Evolutionary conservation across 805 yeast genomes (phyloP).

Genomic region (Saturnispora hagleri): DNA sequence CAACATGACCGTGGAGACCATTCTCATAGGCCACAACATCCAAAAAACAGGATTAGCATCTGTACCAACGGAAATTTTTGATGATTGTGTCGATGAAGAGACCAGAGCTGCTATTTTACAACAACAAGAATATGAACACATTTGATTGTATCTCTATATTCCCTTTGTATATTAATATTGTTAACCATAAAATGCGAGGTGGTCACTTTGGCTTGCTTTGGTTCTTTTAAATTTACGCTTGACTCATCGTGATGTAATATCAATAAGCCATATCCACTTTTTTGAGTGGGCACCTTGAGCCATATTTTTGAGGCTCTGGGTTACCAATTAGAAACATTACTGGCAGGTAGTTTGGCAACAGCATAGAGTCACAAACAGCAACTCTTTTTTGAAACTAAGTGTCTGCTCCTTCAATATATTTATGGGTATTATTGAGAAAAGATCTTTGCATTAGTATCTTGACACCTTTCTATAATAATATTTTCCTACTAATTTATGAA

Average conservation of each 20-base stretch:
- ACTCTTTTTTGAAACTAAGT: not conserved
- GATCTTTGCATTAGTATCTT: not conserved
- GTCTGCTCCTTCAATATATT: not conserved
- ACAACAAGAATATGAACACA: conserved; percentile 48
- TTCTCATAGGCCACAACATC: conserved; percentile 27
- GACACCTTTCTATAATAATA: not conserved
- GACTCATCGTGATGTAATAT: not conserved
- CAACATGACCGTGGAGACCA: conserved; percentile 37
- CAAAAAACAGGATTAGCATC: conserved; percentile 57
- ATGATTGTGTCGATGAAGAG: conserved; percentile 48
- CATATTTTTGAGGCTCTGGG: not conserved
- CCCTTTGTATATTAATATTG: not conserved
- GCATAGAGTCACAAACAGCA: not conserved
- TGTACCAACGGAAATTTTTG: conserved; percentile 51
- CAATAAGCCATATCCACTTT: not conserved
- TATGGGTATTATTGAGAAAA: not conserved
- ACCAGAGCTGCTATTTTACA: conserved; percentile 48
- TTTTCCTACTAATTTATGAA: not conserved
- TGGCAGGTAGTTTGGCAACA: not conserved
- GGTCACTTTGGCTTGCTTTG: not conserved
- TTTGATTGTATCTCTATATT: not conserved
- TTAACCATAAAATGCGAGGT: not conserved
- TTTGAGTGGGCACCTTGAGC: not conserved
- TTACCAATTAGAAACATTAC: not conserved
- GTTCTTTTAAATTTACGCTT: not conserved